Percentiles rank a stretch among this genome's conserved stretches.
Conservation (phyloP, 2,329 filamentous ascomycete genomes). For the Apiospora phragmitis region DNA sequence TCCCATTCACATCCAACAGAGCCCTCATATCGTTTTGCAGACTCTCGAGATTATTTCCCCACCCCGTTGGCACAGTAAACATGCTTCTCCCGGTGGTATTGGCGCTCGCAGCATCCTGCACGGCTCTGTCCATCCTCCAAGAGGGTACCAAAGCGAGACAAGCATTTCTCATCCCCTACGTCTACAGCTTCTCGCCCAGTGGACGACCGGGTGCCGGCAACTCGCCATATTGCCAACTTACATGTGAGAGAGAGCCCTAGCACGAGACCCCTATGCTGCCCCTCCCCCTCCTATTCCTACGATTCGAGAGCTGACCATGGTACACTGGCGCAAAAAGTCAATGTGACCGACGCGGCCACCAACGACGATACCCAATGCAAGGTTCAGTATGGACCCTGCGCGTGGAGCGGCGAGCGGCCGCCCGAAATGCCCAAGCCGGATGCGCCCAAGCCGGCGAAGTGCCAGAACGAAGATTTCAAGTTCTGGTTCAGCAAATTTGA, state of each 20-base stretch:
- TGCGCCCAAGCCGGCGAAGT: not conserved
- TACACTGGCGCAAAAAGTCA: not conserved
- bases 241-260: not conserved
- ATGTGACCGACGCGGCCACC: not conserved
- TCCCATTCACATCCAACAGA: not conserved
- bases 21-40: not conserved
- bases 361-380: not conserved
- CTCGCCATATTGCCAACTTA: not conserved
- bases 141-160: not conserved
- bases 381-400: not conserved
- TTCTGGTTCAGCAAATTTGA: constrained; percentile 2
- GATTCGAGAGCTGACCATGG: not conserved
- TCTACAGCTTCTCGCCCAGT: not conserved
- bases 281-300: not conserved
- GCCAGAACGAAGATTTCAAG: not conserved
- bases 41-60: not conserved
- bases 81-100: not conserved
- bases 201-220: not conserved
- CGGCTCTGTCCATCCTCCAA: not conserved
- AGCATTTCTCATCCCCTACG: not conserved
- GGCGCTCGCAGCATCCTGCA: not conserved
- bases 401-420: not conserved
- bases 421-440: not conserved
- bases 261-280: not conserved
- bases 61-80: not conserved